Evolutionary conservation across 2,329 filamentous ascomycete genomes (phyloP).

Genomic region (Nigrospora osmanthi): DNA sequence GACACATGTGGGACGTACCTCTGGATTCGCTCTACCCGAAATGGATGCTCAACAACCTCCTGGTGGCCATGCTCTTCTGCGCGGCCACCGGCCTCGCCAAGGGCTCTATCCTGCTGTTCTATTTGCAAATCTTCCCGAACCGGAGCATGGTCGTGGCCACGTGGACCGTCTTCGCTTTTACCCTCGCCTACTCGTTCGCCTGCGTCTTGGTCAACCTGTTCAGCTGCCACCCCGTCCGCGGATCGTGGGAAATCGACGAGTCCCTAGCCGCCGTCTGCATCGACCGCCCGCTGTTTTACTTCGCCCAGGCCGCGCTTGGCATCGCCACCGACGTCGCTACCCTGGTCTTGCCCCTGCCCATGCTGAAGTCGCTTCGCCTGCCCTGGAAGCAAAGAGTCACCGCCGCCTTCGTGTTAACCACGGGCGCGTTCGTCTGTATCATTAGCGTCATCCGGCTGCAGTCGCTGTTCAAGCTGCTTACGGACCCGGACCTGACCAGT

Average conservation of each 20-base stretch:
- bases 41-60: conserved; percentile 7
- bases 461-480: conserved; percentile 7
- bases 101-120: conserved; percentile 17
- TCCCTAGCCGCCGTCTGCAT: conserved; percentile 14
- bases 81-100: conserved; percentile 13
- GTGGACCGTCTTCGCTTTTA: conserved; percentile 14
- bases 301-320: conserved; percentile 15
- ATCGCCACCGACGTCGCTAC: conserved; percentile 16
- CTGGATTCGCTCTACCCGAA: conserved; percentile 2
- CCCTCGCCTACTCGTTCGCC: conserved; percentile 13
- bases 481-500: conserved; percentile 8
- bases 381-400: conserved; percentile 31
- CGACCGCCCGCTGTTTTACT: conserved; percentile 16
- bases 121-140: conserved; percentile 15
- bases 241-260: conserved; percentile 14
- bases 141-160: conserved; percentile 10
- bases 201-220: conserved; percentile 16
- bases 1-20: conserved; percentile 13
- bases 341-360: conserved; percentile 28
- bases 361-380: conserved; percentile 34
- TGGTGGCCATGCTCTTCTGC: conserved; percentile 12
- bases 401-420: conserved; percentile 29
- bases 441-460: conserved; percentile 12
- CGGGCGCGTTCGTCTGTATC: conserved; percentile 16
- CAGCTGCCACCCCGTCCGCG: conserved; percentile 15